Evolutionary conservation across 2,329 filamentous ascomycete genomes (phyloP).

Genomic region (Metarhizium album): DNA sequence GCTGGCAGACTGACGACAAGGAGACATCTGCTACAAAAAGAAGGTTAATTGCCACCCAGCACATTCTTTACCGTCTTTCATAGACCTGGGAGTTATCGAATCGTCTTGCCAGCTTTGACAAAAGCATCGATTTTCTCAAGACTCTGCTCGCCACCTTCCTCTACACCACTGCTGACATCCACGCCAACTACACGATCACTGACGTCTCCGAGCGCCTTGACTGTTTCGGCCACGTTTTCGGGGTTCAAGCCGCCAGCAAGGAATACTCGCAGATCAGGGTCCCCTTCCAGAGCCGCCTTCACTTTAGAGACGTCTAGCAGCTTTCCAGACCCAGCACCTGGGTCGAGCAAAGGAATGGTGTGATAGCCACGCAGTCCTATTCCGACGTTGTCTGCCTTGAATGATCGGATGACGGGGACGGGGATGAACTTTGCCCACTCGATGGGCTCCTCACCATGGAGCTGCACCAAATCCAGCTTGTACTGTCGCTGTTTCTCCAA

Average conservation of each 20-base stretch:
- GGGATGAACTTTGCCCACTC: constrained; percentile 88
- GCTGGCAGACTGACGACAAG: no score
- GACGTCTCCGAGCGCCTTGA: constrained; percentile 52
- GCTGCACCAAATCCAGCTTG: constrained; percentile 76
- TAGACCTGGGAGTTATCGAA: constrained; percentile 28
- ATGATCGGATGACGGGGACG: constrained; percentile 81
- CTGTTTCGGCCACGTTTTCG: constrained; percentile 60
- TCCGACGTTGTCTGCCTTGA: constrained; percentile 64
- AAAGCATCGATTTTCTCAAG: constrained; percentile 73
- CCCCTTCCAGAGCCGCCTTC: constrained; percentile 51
- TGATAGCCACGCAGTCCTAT: constrained; percentile 72
- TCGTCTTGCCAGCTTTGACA: constrained; percentile 59
- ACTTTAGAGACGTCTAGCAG: constrained; percentile 63
- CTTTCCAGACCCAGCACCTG: constrained; percentile 74
- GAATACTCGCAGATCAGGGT: constrained; percentile 62
- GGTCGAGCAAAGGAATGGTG: constrained; percentile 73
- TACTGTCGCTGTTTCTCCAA: constrained; percentile 67
- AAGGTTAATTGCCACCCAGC: background rate
- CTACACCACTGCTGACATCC: constrained; percentile 91
- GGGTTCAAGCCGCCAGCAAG: constrained; percentile 78
- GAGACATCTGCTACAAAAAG: no score
- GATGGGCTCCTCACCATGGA: constrained; percentile 84
- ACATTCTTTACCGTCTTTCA: background rate
- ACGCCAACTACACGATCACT: constrained; percentile 63
- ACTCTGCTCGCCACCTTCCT: constrained; percentile 71